Evolutionary conservation across 352 stramenopile genomes (phyloP), one percentile per base, ranked within the genome.

Genomic region (Pythium brachiatum): DNA sequence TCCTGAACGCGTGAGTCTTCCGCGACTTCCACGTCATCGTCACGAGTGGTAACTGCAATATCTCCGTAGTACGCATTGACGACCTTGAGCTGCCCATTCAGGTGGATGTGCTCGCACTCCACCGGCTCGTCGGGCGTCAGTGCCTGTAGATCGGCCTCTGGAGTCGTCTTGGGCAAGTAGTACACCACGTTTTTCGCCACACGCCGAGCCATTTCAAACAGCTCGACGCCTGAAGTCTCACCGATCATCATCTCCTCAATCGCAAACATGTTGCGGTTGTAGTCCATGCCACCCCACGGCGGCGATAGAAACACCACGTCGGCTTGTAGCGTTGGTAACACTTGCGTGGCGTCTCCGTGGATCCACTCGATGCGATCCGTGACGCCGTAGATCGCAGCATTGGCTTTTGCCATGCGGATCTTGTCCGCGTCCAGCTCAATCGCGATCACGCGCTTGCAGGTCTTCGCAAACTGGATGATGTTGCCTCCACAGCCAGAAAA

Each of bases 401-500:
- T 98, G 60, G 96, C 86, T 57, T 91, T 84, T 4, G 90, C 92
- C 74, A 96, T 95, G 18, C 79, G 78, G n/a, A 97, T 83, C 59
- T 95, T 96, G 18, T 80, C 72, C 4, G 85, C 83, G 58, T 98
- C 91, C 41, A 97, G 83, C 52, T 98, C 92, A 57, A 98, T 96
- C n/a, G 87, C 91, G 57, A 97, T 94, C 13, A 98, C 94, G 18
- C 90, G 75, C 20, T 85, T 82, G 60, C 89, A 97, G 9, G 84
- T 91, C 59, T 77, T 76, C 15, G 94, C 94, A 44, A 98, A 81
- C 63, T 98, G 92, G 64, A 98, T 97, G 16, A 92, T 85, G 67
- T 98, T 98, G 27, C 94, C 94, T 12, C 94, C 94, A 54, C 91
- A 97, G 4, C 94, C 94, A 18, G 90, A 86, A 63, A 98, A 98